Evolutionary conservation across 768 basidiomycete genomes (phyloP).

Genomic region (Leccinellum luteum): DNA sequence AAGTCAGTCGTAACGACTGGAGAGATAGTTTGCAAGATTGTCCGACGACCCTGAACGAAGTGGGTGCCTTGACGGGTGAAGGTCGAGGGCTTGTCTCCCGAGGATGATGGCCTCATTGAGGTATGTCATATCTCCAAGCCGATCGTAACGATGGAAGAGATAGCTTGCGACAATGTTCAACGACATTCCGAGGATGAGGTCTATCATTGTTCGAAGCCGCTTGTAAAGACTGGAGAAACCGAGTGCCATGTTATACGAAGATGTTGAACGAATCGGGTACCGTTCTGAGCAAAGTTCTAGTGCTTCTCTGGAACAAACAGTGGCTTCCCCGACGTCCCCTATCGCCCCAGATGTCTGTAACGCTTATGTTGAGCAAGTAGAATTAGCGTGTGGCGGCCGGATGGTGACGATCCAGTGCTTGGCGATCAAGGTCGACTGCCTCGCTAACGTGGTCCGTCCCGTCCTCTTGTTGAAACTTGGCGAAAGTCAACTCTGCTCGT

Average conservation of each 20-base stretch:
- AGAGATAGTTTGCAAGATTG: not conserved
- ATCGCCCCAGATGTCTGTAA: too few relatives aligned
- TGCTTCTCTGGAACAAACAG: too few relatives aligned
- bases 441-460: not conserved
- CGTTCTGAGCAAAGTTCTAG: not conserved
- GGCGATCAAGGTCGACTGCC: too few relatives aligned
- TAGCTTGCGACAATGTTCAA: not conserved
- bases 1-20: too few relatives aligned
- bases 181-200: not conserved
- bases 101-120: too few relatives aligned
- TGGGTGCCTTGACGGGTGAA: too few relatives aligned
- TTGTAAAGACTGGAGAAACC: not conserved
- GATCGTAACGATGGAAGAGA: not conserved
- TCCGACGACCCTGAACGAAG: not conserved
- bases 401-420: too few relatives aligned
- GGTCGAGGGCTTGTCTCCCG: too few relatives aligned
- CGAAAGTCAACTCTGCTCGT: not conserved
- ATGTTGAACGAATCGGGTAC: not conserved
- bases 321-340: too few relatives aligned
- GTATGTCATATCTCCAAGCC: too few relatives aligned
- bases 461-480: not conserved
- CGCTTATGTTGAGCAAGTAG: too few relatives aligned
- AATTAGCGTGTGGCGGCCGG: too few relatives aligned
- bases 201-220: not conserved
- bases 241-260: not conserved